phyloP scores from a whole-genome alignment of 106 monocot genomes.

The Chionographis japonica region DNA sequence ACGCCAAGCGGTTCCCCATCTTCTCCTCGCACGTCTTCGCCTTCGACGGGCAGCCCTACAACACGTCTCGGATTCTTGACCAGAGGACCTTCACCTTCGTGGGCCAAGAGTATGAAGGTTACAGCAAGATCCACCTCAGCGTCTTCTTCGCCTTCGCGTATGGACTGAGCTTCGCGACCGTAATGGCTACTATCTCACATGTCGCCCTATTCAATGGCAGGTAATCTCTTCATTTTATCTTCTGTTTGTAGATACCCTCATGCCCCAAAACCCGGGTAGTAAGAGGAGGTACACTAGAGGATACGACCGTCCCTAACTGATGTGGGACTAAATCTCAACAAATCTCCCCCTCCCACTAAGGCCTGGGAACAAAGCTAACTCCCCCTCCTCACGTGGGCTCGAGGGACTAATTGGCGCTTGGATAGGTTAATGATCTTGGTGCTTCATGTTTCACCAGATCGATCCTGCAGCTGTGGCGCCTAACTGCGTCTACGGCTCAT shows the following conservation, averaged over 20 bases:
- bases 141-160: conserved; percentile 1
- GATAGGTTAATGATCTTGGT: neutral
- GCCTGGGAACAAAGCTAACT: no score
- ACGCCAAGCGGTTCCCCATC: conserved; percentile 13
- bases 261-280: no score
- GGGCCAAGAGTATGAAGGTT: neutral
- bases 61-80: no score
- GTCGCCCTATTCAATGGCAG: conserved; percentile 15
- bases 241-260: no score
- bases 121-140: neutral
- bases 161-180: conserved; percentile 7
- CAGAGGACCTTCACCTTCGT: neutral
- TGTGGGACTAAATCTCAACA: no score
- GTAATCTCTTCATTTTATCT: neutral
- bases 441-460: neutral
- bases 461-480: conserved; percentile 3
- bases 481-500: neutral
- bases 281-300: no score
- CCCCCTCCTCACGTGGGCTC: no score
- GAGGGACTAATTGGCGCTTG: no score
- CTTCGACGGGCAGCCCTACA: neutral
- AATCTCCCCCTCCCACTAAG: no score
- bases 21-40: conserved; percentile 2
- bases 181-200: conserved; percentile 8
- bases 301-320: no score